phyloP scores from a whole-genome alignment of 2,329 filamentous ascomycete genomes.

The Phoma sp. region DNA sequence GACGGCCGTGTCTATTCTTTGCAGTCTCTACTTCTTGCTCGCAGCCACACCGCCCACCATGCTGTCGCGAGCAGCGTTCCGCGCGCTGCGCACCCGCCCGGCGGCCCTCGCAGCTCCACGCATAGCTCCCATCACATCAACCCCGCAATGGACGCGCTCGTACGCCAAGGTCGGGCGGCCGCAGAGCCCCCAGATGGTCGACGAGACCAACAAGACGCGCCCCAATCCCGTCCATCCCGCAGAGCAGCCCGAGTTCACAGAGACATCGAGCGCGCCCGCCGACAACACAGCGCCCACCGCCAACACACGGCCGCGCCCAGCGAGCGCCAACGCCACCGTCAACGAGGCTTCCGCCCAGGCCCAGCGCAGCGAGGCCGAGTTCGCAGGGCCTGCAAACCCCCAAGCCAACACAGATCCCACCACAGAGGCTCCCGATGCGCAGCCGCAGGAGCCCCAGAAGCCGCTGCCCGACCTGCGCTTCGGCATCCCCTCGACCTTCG shows the following conservation, averaged over 20 bases:
- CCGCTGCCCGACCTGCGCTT: slow-evolving; percentile 90
- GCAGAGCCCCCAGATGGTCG: slow-evolving; percentile 34
- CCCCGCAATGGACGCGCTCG: slow-evolving; percentile 24
- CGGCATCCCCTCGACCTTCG: slow-evolving; percentile 90
- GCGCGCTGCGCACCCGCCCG: slow-evolving; percentile 42
- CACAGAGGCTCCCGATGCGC: slow-evolving; percentile 45
- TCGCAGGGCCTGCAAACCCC: slow-evolving; percentile 43
- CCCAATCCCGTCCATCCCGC: slow-evolving; percentile 35
- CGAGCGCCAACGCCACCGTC: slow-evolving; percentile 23
- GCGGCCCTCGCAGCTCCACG: slow-evolving; percentile 1
- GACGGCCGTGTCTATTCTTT: neutral
- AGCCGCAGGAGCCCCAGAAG: slow-evolving; percentile 59
- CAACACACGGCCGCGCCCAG: slow-evolving; percentile 23
- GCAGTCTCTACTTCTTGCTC: neutral
- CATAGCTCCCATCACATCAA: neutral
- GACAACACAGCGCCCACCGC: slow-evolving; percentile 28
- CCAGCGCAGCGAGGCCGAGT: slow-evolving; percentile 39
- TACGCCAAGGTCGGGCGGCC: slow-evolving; percentile 26
- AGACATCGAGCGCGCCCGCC: slow-evolving; percentile 24
- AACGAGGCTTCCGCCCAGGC: slow-evolving; percentile 27
- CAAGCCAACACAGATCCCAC: slow-evolving; percentile 46
- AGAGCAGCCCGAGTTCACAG: slow-evolving; percentile 45
- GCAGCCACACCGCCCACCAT: slow-evolving; percentile 23
- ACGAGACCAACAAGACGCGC: slow-evolving; percentile 30
- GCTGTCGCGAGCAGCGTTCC: slow-evolving; percentile 44